Base-by-base conservation (phyloP, 495 filamentous ascomycete genomes). In the Podospora australis region DNA sequence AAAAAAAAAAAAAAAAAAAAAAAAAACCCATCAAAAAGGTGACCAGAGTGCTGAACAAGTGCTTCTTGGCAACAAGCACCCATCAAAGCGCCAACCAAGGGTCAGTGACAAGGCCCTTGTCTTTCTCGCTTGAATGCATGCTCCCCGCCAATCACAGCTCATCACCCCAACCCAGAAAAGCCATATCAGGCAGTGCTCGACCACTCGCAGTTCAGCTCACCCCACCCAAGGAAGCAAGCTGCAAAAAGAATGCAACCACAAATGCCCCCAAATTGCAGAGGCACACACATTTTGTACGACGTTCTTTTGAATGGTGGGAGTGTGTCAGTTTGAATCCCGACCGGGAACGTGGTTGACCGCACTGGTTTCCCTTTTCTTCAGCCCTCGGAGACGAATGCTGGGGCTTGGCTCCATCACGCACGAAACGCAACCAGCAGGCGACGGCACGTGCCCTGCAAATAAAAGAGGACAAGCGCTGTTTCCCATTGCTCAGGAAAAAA, bases 331-430 rank as follows among this genome's bases (percentile, higher is more conserved):
- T 13, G 8, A 21, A 25, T n/a, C n/a, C 20, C 5, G 22, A 14
- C 40, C n/a, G n/a, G n/a, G n/a, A n/a, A n/a, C n/a, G n/a, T n/a
- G 7, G 14, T 14, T 21, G 11, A 41, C 39, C 40, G 40, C 40
- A 43, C 22, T 23, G 40, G 9, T 43, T 26, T 43, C 40, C 4
- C 39, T 24, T 22, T 41, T 41, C 39, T 23, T 41, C 39, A 41
- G 39, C 39, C 39, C 13, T 41, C 39, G 39, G 39, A 20, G 17
- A 7, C 20, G 11, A 41, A 14, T 16, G 13, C 14, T 16, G n/a
- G 32, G 32, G n/a, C 32, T 36, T 36, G 32, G 32, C 32, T 16
- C 11, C 4, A 36, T 17, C 3, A 36, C 32, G 32, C 19, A n/a
- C 14, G 32, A n/a, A 8, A 36, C 14, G 14, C 32, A 6, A 36